These are phyloP conservation scores for Oenanthe sinensis DNA, from an alignment of 129 eudicot genomes.

Conservation along the genomic window DNA sequence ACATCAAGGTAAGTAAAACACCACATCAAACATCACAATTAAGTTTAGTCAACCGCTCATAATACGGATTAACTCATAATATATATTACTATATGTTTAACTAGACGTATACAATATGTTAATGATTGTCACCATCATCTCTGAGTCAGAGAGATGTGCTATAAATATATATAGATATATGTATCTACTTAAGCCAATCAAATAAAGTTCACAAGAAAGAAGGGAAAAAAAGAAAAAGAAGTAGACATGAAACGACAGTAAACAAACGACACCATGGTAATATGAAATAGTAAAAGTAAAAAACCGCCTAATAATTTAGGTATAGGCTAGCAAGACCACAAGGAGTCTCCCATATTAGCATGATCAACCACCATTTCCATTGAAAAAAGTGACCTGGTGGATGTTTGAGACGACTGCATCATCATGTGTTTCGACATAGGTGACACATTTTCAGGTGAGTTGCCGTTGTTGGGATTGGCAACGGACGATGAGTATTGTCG, in stretches of 20 bases:
- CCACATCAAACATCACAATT: conserved; percentile 2
- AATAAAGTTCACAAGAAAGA: conserved; percentile 7
- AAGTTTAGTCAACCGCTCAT: conserved; percentile 7
- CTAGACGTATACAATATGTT: conserved; percentile 58
- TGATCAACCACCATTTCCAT: conserved; percentile 76
- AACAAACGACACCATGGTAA: conserved; percentile 29
- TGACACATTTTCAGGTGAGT: conserved; percentile 49
- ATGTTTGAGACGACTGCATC: conserved; percentile 25
- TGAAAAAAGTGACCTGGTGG: conserved; percentile 69
- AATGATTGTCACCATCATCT: conserved; percentile 42
- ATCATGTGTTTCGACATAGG: conserved; percentile 41
- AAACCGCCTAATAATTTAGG: conserved; percentile 12
- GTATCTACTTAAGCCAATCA: conserved; percentile 7
- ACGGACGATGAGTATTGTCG: conserved; percentile 35
- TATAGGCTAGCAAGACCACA: conserved; percentile 55
- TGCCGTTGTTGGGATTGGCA: conserved; percentile 21
- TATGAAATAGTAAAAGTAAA: conserved; percentile 15
- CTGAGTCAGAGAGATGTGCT: conserved; percentile 46
- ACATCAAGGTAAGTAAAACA: conserved; percentile 3
- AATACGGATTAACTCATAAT: conserved; percentile 6
- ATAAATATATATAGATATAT: conserved; percentile 18
- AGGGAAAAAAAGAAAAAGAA: conserved; percentile 14
- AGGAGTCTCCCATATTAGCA: conserved; percentile 62
- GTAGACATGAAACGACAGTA: conserved; percentile 23
- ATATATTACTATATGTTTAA: conserved; percentile 26